These are phyloP conservation scores for Teratosphaeria zuluensis DNA, from an alignment of 2,329 filamentous ascomycete species.

Conservation along the genomic window DNA sequence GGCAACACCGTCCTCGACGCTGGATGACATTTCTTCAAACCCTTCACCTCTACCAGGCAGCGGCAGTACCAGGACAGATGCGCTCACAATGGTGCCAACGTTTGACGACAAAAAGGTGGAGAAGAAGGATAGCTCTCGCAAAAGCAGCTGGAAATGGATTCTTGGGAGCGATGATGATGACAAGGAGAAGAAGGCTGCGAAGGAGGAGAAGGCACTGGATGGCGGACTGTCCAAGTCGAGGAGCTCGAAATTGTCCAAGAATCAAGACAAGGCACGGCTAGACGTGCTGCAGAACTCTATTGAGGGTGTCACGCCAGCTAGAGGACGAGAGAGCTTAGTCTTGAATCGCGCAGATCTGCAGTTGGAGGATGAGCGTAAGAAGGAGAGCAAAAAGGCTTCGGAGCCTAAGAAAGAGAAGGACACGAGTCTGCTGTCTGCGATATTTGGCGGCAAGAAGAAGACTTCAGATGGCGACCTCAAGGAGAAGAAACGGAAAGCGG, in stretches of 20 bases:
- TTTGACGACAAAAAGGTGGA: slow-evolving; percentile 62
- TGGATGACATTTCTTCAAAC: slow-evolving; percentile 56
- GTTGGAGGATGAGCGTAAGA: slow-evolving; percentile 72
- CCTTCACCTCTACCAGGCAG: slow-evolving; percentile 63
- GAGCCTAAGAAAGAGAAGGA: slow-evolving; percentile 71
- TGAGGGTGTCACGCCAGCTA: slow-evolving; percentile 42
- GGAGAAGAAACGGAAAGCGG: slow-evolving; percentile 61
- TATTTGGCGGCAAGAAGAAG: slow-evolving; percentile 78
- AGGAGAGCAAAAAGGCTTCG: slow-evolving; percentile 45
- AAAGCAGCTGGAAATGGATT: slow-evolving; percentile 81
- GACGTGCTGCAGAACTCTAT: slow-evolving; percentile 84
- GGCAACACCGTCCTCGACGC: slow-evolving; percentile 30
- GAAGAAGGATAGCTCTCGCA: slow-evolving; percentile 57
- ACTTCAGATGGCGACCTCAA: slow-evolving; percentile 56
- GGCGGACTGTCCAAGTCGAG: slow-evolving; percentile 27
- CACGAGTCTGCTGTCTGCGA: slow-evolving; percentile 73
- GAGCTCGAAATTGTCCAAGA: slow-evolving; percentile 53
- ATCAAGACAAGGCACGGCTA: slow-evolving; percentile 62
- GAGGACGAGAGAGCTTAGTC: slow-evolving; percentile 71
- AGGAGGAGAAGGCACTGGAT: slow-evolving; percentile 17
- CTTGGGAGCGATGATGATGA: slow-evolving; percentile 60
- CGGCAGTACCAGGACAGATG: slow-evolving; percentile 59
- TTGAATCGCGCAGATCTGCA: slow-evolving; percentile 69
- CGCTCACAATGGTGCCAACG: slow-evolving; percentile 70
- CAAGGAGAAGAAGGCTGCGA: slow-evolving; percentile 46